Base-by-base conservation (phyloP, 2,329 filamentous ascomycete species). In the Neonectria ditissima region DNA sequence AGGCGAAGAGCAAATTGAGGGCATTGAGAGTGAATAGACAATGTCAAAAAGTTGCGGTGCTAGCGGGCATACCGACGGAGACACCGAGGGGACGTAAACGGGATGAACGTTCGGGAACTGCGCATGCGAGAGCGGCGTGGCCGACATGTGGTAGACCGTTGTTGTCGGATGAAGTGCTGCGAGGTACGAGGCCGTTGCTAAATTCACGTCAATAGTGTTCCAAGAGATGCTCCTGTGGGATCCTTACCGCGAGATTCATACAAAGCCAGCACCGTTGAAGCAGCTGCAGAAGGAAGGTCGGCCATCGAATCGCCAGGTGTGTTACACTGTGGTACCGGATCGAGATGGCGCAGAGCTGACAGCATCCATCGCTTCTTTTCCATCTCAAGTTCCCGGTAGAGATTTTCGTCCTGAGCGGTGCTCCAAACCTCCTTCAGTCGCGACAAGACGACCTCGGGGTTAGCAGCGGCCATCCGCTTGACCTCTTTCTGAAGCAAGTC, bases 291-390 rank as follows among this genome's bases (percentile, higher is more conserved):
- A 5, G 47, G 41, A 9, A 32, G 37, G 3, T 62, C 39, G 7
- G n/a, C 26, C 16, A 13, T 18, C 9, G 20, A 20, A 32, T 39
- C 20, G 14, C 28, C 10, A 9, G 37, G 20, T 0, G 66, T 60
- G 8, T 72, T 65, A 10, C 71, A 50, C 13, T 73, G 61, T 9
- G 63, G 59, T 1, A 73, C 67, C 32, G 81, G 80, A 39, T 80
- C 82, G 70, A 82, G 79, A 66, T 79, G 80, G 65, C 83, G 81
- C 55, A 91, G 77, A 1, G 83, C 83, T 28, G 84, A 88, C 34
- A 90, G 79, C 79, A 93, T 84, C 87, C 87, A 90, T 24, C 66
- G 65, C 69, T 87, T 86, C 71, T 86, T 86, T 65, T 86, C 84
- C 51, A 86, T 78, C 61, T 86, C 85, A 4, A 86, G 70, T 54